Percentiles rank a stretch among this genome's conserved stretches.
Conservation (phyloP, 495 filamentous ascomycete genomes). For the Hyphodiscus hymeniophilus region DNA sequence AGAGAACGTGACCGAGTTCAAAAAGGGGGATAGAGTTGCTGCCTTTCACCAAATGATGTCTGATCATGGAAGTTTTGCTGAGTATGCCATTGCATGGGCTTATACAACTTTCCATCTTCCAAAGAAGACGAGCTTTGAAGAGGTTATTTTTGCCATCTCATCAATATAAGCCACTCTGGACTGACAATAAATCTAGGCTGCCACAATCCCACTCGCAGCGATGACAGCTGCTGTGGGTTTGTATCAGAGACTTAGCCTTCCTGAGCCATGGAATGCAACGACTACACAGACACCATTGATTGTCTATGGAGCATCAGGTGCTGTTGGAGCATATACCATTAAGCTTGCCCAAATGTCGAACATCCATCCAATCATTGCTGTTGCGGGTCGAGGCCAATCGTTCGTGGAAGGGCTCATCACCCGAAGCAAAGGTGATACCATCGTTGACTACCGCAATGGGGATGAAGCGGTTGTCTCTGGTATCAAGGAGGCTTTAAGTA, state of each 20-base stretch:
- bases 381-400: slow-evolving; percentile 52
- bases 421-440: slow-evolving; percentile 53
- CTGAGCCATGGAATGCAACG: slow-evolving; percentile 52
- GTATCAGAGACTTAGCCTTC: slow-evolving; percentile 49
- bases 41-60: slow-evolving; percentile 44
- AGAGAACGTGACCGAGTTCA: slow-evolving; percentile 64
- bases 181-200: slow-evolving; percentile 41
- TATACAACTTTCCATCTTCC: slow-evolving; percentile 66
- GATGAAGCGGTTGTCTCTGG: slow-evolving; percentile 42
- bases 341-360: slow-evolving; percentile 59
- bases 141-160: slow-evolving; percentile 26
- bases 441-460: slow-evolving; percentile 65
- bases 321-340: slow-evolving; percentile 54
- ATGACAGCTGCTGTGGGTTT: slow-evolving; percentile 65
- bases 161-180: too few relatives aligned
- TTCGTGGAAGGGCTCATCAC: slow-evolving; percentile 57
- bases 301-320: slow-evolving; percentile 51
- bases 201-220: slow-evolving; percentile 64
- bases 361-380: slow-evolving; percentile 63
- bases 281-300: slow-evolving; percentile 41
- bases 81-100: slow-evolving; percentile 57
- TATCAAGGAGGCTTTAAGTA: slow-evolving; percentile 39
- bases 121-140: slow-evolving; percentile 56
- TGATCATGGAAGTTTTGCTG: slow-evolving; percentile 56
- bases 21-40: slow-evolving; percentile 78